These are phyloP conservation scores for Fusarium palustre DNA, from an alignment of 2,329 filamentous ascomycete species.

Conservation along the genomic window DNA sequence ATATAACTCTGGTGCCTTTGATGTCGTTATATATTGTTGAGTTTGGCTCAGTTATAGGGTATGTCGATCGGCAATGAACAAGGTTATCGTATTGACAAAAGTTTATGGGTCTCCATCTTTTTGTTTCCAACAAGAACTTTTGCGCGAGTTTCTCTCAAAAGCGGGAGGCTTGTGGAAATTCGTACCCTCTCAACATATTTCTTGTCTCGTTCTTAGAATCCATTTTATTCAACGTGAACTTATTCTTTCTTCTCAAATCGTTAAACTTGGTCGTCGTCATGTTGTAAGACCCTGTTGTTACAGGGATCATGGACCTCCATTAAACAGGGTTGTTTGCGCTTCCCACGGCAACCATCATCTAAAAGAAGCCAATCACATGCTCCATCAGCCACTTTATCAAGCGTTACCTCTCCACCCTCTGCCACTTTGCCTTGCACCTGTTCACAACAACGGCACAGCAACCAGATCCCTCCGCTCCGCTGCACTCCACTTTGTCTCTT, in stretches of 20 bases:
- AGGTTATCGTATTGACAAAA: neutral
- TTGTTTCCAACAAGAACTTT: neutral
- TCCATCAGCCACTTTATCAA: conserved; percentile 21
- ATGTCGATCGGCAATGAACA: neutral
- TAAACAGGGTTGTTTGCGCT: conserved; percentile 24
- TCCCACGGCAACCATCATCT: conserved; percentile 32
- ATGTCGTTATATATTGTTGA: neutral
- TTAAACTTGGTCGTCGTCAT: neutral
- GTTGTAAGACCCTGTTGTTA: neutral
- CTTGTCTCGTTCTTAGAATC: neutral
- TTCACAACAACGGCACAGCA: conserved; percentile 43
- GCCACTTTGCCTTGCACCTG: conserved; percentile 18
- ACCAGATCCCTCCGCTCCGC: conserved; percentile 37
- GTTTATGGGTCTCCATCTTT: neutral
- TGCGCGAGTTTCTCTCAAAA: neutral
- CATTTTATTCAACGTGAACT: neutral
- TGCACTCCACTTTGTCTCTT: conserved; percentile 32
- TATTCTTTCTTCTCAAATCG: neutral
- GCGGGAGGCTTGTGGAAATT: neutral
- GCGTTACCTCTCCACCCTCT: conserved; percentile 10
- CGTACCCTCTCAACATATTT: neutral
- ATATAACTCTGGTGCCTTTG: neutral
- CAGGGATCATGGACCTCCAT: neutral
- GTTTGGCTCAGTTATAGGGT: neutral
- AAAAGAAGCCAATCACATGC: conserved; percentile 19